A percentile compares a stretch with the other conserved stretches of the same genome.
phyloP scores from a whole-genome alignment of 2,329 filamentous ascomycete genomes.

The Alternaria sp. region DNA sequence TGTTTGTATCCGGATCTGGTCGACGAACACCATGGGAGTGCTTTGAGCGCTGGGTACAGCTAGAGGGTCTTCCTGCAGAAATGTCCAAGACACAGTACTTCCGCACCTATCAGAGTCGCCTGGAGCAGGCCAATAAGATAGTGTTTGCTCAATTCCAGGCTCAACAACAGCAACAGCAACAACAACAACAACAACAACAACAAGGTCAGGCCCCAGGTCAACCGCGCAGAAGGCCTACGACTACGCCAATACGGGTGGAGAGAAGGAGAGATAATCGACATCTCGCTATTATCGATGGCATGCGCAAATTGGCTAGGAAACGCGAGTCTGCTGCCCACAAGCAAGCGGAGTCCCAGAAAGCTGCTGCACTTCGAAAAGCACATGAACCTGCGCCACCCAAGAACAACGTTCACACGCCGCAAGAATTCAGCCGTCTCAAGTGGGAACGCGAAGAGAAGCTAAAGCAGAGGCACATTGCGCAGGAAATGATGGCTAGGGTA shows the following conservation, averaged over 20 bases:
- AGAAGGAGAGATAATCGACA: conserved; percentile 86
- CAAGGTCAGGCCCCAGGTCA: conserved; percentile 60
- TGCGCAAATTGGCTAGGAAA: conserved; percentile 95
- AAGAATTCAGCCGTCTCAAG: conserved; percentile 89
- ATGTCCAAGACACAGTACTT: conserved; percentile 98
- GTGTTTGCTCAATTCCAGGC: conserved; percentile 66
- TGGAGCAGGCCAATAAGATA: conserved; percentile 69
- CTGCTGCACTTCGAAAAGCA: conserved; percentile 82
- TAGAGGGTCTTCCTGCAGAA: conserved; percentile 89
- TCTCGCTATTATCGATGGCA: conserved; percentile 87
- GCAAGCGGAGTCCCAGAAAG: conserved; percentile 75
- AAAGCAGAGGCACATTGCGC: conserved; percentile 63
- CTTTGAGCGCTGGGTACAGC: conserved; percentile 93
- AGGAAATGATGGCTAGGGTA: conserved; percentile 62
- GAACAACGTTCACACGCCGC: conserved; percentile 74
- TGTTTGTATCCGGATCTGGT: conserved; percentile 85
- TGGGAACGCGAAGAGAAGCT: conserved; percentile 81
- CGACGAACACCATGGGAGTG: conserved; percentile 97
- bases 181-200: conserved; percentile 66
- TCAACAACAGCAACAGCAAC: conserved; percentile 61
- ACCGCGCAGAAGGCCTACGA: conserved; percentile 71
- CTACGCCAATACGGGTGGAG: conserved; percentile 82
- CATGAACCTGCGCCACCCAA: conserved; percentile 72
- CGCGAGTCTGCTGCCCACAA: conserved; percentile 86
- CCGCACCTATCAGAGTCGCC: conserved; percentile 71